Evolutionary conservation across 345 rosid genomes (phyloP).

Genomic region (Erucastrum elatum): DNA sequence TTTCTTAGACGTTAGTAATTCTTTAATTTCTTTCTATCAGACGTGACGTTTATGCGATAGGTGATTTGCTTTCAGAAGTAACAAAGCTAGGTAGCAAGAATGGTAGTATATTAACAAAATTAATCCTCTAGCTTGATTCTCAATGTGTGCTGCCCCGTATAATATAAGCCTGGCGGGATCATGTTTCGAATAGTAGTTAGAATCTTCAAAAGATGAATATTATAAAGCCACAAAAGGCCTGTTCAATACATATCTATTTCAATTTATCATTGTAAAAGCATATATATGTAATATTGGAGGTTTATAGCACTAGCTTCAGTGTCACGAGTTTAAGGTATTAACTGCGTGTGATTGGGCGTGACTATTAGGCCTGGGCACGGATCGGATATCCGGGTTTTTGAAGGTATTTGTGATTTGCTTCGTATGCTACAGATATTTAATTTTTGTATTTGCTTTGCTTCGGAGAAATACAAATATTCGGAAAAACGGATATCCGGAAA

Average conservation of each 20-base stretch:
- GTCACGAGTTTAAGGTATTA: not conserved
- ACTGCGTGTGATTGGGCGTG: not conserved
- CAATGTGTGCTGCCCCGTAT: not conserved
- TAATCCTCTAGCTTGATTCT: not conserved
- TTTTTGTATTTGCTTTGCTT: too few relatives aligned
- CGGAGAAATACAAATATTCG: too few relatives aligned
- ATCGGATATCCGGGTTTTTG: too few relatives aligned
- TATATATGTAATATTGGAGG: not conserved
- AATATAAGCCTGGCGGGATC: constrained; percentile 27
- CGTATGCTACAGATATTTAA: too few relatives aligned
- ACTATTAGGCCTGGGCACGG: too few relatives aligned
- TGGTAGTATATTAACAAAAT: not conserved
- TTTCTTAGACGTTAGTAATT: not conserved
- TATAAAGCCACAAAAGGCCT: constrained; percentile 14
- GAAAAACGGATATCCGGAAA: too few relatives aligned
- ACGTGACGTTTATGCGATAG: not conserved
- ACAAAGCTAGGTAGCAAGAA: not conserved
- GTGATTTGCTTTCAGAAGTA: not conserved
- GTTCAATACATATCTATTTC: constrained; percentile 10
- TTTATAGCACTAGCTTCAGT: not conserved
- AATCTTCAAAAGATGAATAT: constrained; percentile 21
- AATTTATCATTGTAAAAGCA: constrained; percentile 4
- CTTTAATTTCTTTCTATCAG: not conserved
- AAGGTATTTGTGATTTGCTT: too few relatives aligned
- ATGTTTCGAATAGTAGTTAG: constrained; percentile 19